A percentile compares a stretch with the other conserved stretches of the same genome.
Conservation (phyloP, 257 asterid species). For the Nicotiana knightiana region DNA sequence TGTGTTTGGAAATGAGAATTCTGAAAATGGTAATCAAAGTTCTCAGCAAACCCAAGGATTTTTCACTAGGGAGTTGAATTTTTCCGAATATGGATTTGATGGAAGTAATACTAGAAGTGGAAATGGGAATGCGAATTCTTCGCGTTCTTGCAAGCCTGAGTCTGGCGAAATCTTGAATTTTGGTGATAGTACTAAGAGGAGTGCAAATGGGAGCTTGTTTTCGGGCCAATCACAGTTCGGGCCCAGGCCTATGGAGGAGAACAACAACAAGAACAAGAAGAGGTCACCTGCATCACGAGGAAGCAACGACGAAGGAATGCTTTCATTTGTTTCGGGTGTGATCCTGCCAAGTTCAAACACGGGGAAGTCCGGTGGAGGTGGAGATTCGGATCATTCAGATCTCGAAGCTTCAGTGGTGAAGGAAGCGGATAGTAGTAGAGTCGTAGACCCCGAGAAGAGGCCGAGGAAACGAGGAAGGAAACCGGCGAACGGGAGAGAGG, state of each 20-base stretch:
- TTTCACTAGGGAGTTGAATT: constrained; percentile 40
- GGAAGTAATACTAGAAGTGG: constrained; percentile 26
- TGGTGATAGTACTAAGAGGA: constrained; percentile 35
- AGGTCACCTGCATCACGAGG: constrained; percentile 46
- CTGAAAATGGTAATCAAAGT: constrained; percentile 37
- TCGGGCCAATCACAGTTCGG: constrained; percentile 22
- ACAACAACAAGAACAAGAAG: constrained; percentile 37
- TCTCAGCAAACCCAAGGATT: constrained; percentile 29
- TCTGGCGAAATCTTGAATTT: constrained; percentile 55
- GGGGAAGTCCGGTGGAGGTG: constrained; percentile 31
- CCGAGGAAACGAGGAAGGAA: constrained; percentile 80
- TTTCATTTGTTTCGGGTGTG: constrained; percentile 68
- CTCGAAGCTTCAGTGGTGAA: constrained; percentile 71
- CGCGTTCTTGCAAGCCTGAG: constrained; percentile 42
- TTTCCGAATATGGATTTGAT: constrained; percentile 42
- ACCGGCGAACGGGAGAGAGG: constrained; percentile 87
- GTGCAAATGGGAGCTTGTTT: constrained; percentile 38
- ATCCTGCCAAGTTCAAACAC: constrained; percentile 40
- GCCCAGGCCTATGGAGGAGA: constrained; percentile 7
- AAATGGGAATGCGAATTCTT: constrained; percentile 3
- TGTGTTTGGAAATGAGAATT: constrained; percentile 32
- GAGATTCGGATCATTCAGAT: constrained; percentile 77
- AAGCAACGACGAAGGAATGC: constrained; percentile 65
- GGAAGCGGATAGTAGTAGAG: constrained; percentile 61
- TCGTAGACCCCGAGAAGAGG: constrained; percentile 57